Evolutionary conservation across 176 grass and related monocot species (phyloP), one percentile per base, ranked within the genome.

Genomic region (Typha latifolia): DNA sequence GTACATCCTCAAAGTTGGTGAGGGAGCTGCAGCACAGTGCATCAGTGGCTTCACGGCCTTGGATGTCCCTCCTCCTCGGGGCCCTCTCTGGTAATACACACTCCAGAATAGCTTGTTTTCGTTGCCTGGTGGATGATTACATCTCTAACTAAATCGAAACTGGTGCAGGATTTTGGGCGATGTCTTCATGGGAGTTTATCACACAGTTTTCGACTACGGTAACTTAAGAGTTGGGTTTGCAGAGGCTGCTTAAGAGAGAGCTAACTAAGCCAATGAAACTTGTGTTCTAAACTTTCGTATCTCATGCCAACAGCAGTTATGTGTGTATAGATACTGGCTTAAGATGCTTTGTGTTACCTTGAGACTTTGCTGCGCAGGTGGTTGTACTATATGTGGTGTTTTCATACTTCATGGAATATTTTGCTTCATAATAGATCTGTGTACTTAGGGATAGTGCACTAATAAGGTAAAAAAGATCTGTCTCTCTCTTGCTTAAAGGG

Each of bases 121-220:
- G 9, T 32, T 65, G 3, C 32, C 20, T 10, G 53, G 0, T 10
- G 11, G 20, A 49, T 16, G 26, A 62, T 11, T 63, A 5, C 12
- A 12, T 70, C 43, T 74, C 63, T 66, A 7, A 8, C 66, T 68
- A 61, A 78, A 12, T 49, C 14, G 8, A 65, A 72, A 15, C 31
- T 62, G 24, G 12, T 76, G n/a, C 85, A 97, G 94, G 94, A 97
- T 97, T n/a, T 66, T 97, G 85, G 94, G 94, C 26, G 94, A 97
- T 56, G 86, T 97, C 27, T 97, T 97, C 72, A 97, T 97, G 94
- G 94, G 94, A 78, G 81, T 34, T 20, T 92, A 97, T 73, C 94
- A 92, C 48, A 97, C 94, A 0, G 83, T 97, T 47, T 97, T 97
- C 3, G 82, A 97, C 70, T 97, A 97, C 2, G 89, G 81, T 18